Conservation (phyloP, 208 protist species). For the Trypanosoma grayi region DNA sequence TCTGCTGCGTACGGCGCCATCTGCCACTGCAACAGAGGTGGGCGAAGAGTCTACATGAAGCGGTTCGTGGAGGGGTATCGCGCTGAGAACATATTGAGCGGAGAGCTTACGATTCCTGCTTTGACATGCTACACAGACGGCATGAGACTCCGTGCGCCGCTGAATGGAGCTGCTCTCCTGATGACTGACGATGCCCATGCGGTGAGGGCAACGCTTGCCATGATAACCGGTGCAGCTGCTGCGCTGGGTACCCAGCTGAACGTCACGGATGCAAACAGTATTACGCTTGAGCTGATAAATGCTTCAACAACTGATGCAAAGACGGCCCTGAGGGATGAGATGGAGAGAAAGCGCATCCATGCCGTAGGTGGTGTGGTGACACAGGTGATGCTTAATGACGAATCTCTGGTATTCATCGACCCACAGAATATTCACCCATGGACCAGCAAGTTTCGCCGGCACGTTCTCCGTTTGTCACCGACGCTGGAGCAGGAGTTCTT, state of each 20-base stretch:
- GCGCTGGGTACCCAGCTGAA: neutral
- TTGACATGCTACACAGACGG: neutral
- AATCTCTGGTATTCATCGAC: constrained; percentile 14
- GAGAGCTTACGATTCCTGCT: neutral
- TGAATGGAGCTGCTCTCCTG: neutral
- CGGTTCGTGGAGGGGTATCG: constrained; percentile 3
- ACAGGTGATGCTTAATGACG: constrained; percentile 2
- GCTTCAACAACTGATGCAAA: neutral
- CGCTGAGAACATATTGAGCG: no score
- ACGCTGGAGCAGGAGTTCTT: constrained; percentile 29
- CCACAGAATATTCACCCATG: neutral
- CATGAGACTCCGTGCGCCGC: neutral
- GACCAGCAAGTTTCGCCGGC: neutral
- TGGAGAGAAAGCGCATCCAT: neutral
- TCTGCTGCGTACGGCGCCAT: constrained; percentile 3
- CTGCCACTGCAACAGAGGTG: constrained; percentile 28
- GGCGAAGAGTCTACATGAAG: constrained; percentile 19
- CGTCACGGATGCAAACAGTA: neutral
- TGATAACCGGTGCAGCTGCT: neutral
- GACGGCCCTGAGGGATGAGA: neutral
- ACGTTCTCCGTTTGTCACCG: constrained; percentile 15
- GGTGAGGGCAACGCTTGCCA: neutral
- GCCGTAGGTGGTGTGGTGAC: constrained; percentile 7
- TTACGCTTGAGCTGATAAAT: neutral
- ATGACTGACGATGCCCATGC: neutral